Base-by-base conservation (phyloP, 305 asterid genomes). In the Coffea humblotiana region DNA sequence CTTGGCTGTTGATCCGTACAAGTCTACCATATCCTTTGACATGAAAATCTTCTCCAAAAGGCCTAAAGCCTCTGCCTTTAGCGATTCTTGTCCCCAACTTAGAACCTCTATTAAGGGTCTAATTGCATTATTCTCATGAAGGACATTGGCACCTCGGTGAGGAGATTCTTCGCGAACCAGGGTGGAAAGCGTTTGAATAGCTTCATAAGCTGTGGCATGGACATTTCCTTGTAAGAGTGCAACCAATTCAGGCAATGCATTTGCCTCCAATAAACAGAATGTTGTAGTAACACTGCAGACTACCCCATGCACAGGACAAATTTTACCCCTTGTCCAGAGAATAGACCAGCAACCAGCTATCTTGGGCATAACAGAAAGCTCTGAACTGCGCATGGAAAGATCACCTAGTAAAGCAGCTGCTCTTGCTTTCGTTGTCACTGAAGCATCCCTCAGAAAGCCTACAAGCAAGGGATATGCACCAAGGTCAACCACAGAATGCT, bases 321-420 rank as follows among this genome's bases (percentile, higher is more conserved):
- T 56, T 1, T 85, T 74, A 16, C 18, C 80, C 15, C 83, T 77
- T 35, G 83, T 19, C 68, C 82, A 68, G 11, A 68, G 81, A 16
- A 87, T 81, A 76, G 88, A 82, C 43, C 83, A 79, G 40, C 88
- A 89, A 25, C 84, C 56, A 0, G 69, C 81, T 56, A 67, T 83
- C 49, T 75, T 65, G 77, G 84, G 78, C 76, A 43, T 51, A 58
- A 35, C 65, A 8, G 88, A 75, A 48, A 90, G 89, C 81, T 90
- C 93, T 13, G 76, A 87, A 74, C 89, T 91, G 9, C 93, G 86
- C 93, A 91, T 87, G 1, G 95, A 90, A 9, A 91, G 92, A 77
- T 91, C 92, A 6, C 93, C 92, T 7, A 91, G 76, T 4, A 88
- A 83, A 78, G 93, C 92, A 1, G 95, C 93, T 25, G 95, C 93